Evolutionary conservation across 345 rosid species (phyloP), one percentile per base, ranked within the genome.

Genomic region (Populus ilicifolia): DNA sequence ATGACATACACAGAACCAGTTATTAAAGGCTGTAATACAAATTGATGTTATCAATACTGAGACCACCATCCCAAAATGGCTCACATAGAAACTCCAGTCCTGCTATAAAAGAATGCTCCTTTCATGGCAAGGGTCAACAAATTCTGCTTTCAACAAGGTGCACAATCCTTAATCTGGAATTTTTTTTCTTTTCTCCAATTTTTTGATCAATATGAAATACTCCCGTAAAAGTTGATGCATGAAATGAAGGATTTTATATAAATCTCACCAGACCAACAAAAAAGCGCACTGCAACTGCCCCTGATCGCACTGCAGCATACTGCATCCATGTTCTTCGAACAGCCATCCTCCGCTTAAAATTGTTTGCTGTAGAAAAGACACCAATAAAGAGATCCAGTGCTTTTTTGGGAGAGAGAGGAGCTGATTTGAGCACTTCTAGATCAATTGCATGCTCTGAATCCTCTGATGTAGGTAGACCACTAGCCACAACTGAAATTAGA

Each of bases 291-390:
- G 90, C 98, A 74, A 88, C 93, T 71, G 79, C 77, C 78, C 99
- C 97, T 6, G 94, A 88, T 61, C 90, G 85, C 38, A 91, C 92
- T 84, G 89, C 91, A 83, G 87, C 80, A 76, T 91, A 92, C 79
- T 96, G 98, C 99, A 96, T 93, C 99, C 99, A 96, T 75, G 99
- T 93, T 82, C 98, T 89, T 80, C 98, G 87, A 69, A 96, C 95
- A 85, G 97, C 94, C 99, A 96, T 93, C 80, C 98, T 87, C 64
- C 95, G 88, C 82, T 92, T 93, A 79, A 96, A 96, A 75, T 96
- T 96, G 86, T 96, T 96, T 77, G 97, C 94, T 2, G 96, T 93
- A 69, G 99, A 93, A 85, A 96, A 93, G 72, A 96, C 97, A 54
- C 99, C 98, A 83, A 96, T 84, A 75, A 96, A 89, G 79, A 96